These are phyloP conservation scores for Citrus mangshanensis DNA, from an alignment of 345 rosid genomes.

Conservation along the genomic window DNA sequence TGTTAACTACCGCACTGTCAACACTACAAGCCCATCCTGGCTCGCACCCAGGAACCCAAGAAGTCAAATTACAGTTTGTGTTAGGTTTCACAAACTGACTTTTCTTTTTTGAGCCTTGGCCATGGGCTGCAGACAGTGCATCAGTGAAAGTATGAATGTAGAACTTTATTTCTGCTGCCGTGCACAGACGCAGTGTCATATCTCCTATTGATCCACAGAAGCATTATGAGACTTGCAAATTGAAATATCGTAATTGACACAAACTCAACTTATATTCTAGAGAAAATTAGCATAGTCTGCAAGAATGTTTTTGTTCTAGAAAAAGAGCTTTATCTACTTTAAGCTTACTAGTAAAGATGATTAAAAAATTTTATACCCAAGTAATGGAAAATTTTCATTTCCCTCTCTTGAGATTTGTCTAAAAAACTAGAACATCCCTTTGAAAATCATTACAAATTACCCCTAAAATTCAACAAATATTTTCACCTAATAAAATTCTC, in stretches of 20 bases:
- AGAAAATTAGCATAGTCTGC: neutral
- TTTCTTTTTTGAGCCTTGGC: constrained; percentile 23
- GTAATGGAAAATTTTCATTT: too few relatives aligned
- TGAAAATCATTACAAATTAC: too few relatives aligned
- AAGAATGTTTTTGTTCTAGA: neutral
- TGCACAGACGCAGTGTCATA: constrained; percentile 64
- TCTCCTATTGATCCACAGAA: constrained; percentile 52
- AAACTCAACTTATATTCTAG: neutral
- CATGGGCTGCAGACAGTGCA: constrained; percentile 14
- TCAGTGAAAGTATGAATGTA: constrained; percentile 52
- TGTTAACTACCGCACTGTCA: constrained; percentile 40
- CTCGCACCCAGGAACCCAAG: constrained; percentile 96
- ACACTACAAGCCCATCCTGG: constrained; percentile 95
- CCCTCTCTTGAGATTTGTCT: too few relatives aligned
- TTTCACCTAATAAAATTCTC: neutral
- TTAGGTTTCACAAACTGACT: constrained; percentile 66
- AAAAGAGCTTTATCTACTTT: neutral
- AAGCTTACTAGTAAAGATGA: neutral
- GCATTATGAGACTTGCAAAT: constrained; percentile 8
- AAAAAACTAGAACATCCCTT: too few relatives aligned
- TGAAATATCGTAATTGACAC: neutral
- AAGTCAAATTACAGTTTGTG: constrained; percentile 80
- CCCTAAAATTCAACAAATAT: too few relatives aligned
- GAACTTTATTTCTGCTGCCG: constrained; percentile 85
- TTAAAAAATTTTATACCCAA: too few relatives aligned